These are phyloP conservation scores for Aurantiochytrium sp. DNA, from an alignment of 108 stramenopile genomes.

Conservation along the genomic window DNA sequence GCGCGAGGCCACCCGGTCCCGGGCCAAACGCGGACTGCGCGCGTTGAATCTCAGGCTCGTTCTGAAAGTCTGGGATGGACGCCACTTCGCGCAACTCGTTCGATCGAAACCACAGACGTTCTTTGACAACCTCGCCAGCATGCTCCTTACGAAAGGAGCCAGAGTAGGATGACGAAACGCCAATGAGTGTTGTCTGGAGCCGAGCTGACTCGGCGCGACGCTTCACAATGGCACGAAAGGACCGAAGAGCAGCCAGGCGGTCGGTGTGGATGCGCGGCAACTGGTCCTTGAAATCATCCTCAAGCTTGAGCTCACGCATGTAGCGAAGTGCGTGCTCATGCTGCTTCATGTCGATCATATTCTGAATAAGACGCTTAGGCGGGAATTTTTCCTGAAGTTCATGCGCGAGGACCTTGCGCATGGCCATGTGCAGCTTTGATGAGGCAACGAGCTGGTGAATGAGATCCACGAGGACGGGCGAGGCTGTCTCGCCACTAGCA, in stretches of 20 bases:
- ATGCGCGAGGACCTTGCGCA: background rate
- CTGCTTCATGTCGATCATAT: slow-evolving; percentile 1
- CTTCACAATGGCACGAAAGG: background rate
- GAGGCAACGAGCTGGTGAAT: background rate
- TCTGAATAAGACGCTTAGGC: background rate
- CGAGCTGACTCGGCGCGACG: background rate
- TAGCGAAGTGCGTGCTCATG: background rate
- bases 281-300: background rate
- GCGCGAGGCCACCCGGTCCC: background rate
- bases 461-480: background rate
- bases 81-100: background rate
- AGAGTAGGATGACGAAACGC: background rate
- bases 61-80: background rate
- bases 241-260: background rate
- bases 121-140: background rate
- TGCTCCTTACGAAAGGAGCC: background rate
- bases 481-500: background rate
- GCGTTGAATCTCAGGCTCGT: background rate
- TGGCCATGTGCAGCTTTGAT: background rate
- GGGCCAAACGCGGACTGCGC: background rate
- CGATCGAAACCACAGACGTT: background rate
- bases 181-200: background rate
- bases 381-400: background rate
- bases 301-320: background rate
- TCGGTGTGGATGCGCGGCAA: background rate